phyloP scores from a whole-genome alignment of 257 asterid genomes.

The Salvia hispanica region DNA sequence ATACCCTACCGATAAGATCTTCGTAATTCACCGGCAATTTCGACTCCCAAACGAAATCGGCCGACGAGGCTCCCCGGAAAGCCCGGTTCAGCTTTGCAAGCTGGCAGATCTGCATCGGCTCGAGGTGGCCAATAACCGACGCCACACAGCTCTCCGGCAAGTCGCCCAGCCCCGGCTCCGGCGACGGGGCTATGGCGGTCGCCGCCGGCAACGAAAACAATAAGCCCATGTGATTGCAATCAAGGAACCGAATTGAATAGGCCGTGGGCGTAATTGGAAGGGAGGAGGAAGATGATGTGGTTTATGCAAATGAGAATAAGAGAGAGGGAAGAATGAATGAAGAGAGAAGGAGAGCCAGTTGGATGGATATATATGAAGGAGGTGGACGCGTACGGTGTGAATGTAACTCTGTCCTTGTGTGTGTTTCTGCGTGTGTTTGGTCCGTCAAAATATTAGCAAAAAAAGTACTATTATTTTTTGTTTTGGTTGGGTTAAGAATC shows the following conservation, averaged over 20 bases:
- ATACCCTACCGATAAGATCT: slow-evolving; percentile 59
- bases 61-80: slow-evolving; percentile 73
- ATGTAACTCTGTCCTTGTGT: slow-evolving; percentile 3
- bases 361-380: slow-evolving; percentile 28
- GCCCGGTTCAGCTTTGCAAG: slow-evolving; percentile 68
- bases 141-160: slow-evolving; percentile 88
- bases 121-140: slow-evolving; percentile 62
- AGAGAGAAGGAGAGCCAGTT: slow-evolving; percentile 16
- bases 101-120: slow-evolving; percentile 82
- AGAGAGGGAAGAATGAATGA: not conserved
- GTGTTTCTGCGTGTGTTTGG: not conserved
- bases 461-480: not conserved
- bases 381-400: slow-evolving; percentile 33
- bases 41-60: slow-evolving; percentile 87
- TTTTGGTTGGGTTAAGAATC: not conserved
- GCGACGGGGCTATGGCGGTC: slow-evolving; percentile 21
- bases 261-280: not conserved
- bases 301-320: not conserved
- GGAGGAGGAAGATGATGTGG: not conserved
- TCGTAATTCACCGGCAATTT: slow-evolving; percentile 70
- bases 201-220: slow-evolving; percentile 41
- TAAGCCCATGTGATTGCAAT: slow-evolving; percentile 50
- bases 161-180: slow-evolving; percentile 56
- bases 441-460: not conserved
- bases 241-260: not conserved